Evolutionary conservation across 805 yeast species (phyloP), one percentile per base, ranked within the genome.

Genomic region (Trichomonascus vanleenenianus): DNA sequence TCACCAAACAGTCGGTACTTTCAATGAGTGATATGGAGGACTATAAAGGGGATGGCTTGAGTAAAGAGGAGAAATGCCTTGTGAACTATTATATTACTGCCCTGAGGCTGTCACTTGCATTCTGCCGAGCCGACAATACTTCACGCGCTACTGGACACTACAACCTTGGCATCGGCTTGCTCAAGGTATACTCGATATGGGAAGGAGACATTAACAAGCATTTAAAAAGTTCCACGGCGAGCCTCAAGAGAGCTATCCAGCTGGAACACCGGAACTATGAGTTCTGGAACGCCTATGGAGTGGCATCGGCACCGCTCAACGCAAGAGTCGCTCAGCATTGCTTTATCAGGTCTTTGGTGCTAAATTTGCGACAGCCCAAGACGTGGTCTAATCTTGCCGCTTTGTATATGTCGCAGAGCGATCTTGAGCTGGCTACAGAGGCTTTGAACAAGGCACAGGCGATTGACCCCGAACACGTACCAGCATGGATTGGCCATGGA

Each of bases 301-400:
- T 83, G 46, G 83, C 88, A 0, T 76, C 86, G 6, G 72, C 81
- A 45, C 65, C 77, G 2, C 63, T 70, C 3, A 83, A 79, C 52
- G 81, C 91, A 0, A 73, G 75, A 40, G 83, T 86, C 5, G 71
- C 97, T 0, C 99, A 93, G 63, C 99, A 93, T 65, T 87, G 96
- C 61, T 86, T 85, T 56, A 84, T 93, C 55, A 83, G 85, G 51
- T 89, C 97, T 0, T 65, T 81, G 2, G 72, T 85, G 0, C 63
- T 88, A 34, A 81, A 85, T 40, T 76, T 84, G 5, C 76, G 77
- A 44, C 85, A 84, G 46, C 75, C 82, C 2, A 66, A 66, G 14
- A 74, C 81, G 3, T 93, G 97, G 96, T 73, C 81, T 12, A 85
- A 86, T 54, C 66, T 93, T 47, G 96, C 95, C 0, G 74, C 84